phyloP scores from a whole-genome alignment of 1,139 yeast genomes.

The Pichia norvegensis region DNA sequence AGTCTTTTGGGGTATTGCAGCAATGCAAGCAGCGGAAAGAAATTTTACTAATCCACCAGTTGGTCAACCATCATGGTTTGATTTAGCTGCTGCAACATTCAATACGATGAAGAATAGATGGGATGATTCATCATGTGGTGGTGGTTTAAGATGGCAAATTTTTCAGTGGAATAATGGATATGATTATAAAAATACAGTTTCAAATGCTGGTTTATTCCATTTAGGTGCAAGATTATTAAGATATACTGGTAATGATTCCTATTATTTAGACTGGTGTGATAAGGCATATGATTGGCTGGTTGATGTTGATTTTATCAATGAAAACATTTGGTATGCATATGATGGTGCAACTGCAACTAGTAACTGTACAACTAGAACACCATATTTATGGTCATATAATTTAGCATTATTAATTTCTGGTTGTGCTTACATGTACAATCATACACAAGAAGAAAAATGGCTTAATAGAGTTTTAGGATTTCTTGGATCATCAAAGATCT shows the following conservation, averaged over 20 bases:
- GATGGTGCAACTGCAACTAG: slow-evolving; percentile 70
- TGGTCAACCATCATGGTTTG: slow-evolving; percentile 47
- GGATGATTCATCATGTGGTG: slow-evolving; percentile 58
- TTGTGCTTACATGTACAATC: slow-evolving; percentile 72
- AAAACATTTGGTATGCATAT: slow-evolving; percentile 43
- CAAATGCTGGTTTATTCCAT: slow-evolving; percentile 72
- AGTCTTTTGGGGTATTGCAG: slow-evolving; percentile 85
- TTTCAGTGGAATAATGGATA: slow-evolving; percentile 71
- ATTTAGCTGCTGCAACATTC: slow-evolving; percentile 66
- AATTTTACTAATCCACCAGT: slow-evolving; percentile 60
- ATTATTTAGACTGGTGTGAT: slow-evolving; percentile 67
- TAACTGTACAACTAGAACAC: slow-evolving; percentile 55
- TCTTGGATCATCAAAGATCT: slow-evolving; percentile 37
- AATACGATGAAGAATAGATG: slow-evolving; percentile 70
- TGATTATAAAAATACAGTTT: slow-evolving; percentile 69
- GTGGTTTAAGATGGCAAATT: slow-evolving; percentile 86
- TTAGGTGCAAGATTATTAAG: slow-evolving; percentile 73
- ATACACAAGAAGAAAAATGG: slow-evolving; percentile 67
- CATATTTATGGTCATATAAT: slow-evolving; percentile 80
- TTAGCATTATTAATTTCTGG: slow-evolving; percentile 78
- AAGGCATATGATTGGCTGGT: slow-evolving; percentile 77
- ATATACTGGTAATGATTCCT: slow-evolving; percentile 62
- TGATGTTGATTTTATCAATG: slow-evolving; percentile 48
- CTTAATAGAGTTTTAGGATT: slow-evolving; percentile 47
- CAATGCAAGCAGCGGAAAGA: slow-evolving; percentile 74